Evolutionary conservation across 768 basidiomycete genomes (phyloP).

Genomic region (Boletus sensibilis): DNA sequence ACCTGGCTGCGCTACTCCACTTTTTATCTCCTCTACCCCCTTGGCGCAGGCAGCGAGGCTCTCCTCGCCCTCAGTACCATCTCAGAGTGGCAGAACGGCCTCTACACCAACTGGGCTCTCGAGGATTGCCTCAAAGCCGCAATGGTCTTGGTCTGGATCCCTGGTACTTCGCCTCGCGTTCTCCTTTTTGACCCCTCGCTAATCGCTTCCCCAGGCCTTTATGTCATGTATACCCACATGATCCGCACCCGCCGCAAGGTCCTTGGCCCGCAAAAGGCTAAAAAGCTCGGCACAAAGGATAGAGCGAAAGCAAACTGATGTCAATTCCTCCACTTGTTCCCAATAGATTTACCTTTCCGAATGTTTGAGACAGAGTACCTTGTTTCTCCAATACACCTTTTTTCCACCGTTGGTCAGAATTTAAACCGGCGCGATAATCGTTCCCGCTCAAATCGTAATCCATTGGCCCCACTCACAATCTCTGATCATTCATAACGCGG

Average conservation of each 20-base stretch:
- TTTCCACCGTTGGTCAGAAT: slow-evolving; percentile 5
- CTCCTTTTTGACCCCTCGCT: background rate
- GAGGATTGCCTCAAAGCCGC: slow-evolving; percentile 56
- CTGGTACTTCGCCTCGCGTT: slow-evolving; percentile 50
- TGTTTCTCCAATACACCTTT: slow-evolving; percentile 23
- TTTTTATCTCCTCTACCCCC: slow-evolving; percentile 91
- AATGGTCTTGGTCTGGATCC: slow-evolving; percentile 85
- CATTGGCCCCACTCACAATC: slow-evolving; percentile 9
- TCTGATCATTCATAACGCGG: background rate
- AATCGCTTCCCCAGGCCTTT: slow-evolving; percentile 38
- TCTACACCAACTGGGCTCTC: slow-evolving; percentile 47
- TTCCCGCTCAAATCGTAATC: slow-evolving; percentile 9
- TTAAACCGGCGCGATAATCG: background rate
- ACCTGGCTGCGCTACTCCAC: slow-evolving; percentile 85
- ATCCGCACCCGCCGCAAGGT: slow-evolving; percentile 55
- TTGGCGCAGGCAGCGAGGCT: slow-evolving; percentile 91
- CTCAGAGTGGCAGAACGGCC: slow-evolving; percentile 45
- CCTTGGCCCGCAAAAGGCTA: slow-evolving; percentile 38
- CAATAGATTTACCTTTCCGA: background rate
- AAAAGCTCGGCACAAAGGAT: slow-evolving; percentile 35
- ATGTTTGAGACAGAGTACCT: background rate
- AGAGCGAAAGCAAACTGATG: slow-evolving; percentile 22
- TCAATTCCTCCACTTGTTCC: background rate
- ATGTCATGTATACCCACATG: slow-evolving; percentile 61
- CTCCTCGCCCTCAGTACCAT: slow-evolving; percentile 78